Base-by-base conservation (phyloP, 768 basidiomycete genomes). In the Cystofilobasidium ferigula region DNA sequence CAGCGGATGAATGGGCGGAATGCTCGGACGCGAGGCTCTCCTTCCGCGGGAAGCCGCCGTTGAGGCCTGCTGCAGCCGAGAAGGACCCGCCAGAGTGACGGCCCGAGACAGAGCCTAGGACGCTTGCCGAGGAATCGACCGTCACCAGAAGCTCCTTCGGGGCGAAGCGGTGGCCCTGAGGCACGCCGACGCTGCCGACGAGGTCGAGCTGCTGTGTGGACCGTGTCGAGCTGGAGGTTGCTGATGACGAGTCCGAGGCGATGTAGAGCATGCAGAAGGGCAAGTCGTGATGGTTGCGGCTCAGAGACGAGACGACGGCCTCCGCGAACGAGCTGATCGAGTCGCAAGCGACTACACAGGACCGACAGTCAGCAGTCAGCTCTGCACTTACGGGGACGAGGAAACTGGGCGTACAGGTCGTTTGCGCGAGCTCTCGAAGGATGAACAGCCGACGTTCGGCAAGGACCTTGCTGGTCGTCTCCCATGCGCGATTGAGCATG, bases 101-200 rank as follows among this genome's bases (percentile, higher is more conserved):
- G 28, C 38, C 38, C 3, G 63, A 51, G 45, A 36, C 35, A 4
- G 48, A 16, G 20, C 32, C 43, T 4, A 40, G 18, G 22, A 42
- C 28, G 48, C 62, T 53, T 36, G 51, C 36, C 14, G 62, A 10
- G 0, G 53, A 22, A 18, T 42, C 62, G 40, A 63, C 51, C 3
- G 40, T 38, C 34, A 64, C 45, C n/a, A 56, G 35, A 13, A 64
- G 45, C 2, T 56, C 42, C 3, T 20, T 16, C 5, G 59, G 60
- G 16, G 65, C 65, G 3, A 51, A 61, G 22, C 60, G 8, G 35
- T 67, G 65, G 18, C 43, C 58, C 14, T 28, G n/a, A 10, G 65
- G 65, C 24, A 67, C 40, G 16, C 65, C 65, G 20, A 67, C 62
- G n/a, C 60, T 45, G 7, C 61, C 65, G 16, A 51, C 54, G n/a